phyloP scores from a whole-genome alignment of 192 early-diverging fungal genomes.

The Spizellomyces sp. region DNA sequence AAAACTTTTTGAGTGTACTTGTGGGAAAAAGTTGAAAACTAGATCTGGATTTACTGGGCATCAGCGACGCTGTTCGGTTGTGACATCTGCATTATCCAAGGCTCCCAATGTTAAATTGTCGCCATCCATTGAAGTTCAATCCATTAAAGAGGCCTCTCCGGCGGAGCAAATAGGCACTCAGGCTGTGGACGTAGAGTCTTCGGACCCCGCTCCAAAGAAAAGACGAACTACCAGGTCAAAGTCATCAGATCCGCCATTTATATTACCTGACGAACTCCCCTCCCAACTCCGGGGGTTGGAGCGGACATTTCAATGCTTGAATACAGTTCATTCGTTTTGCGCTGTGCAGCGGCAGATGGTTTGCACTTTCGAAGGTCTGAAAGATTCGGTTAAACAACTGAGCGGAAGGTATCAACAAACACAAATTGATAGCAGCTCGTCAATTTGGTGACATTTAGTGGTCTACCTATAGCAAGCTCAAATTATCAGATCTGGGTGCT shows the following conservation, averaged over 20 bases:
- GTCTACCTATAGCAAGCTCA: constrained; percentile 2
- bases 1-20: constrained; percentile 1
- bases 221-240: no score
- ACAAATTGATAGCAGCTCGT: neutral
- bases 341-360: constrained; percentile 34
- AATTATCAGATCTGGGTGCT: constrained; percentile 23
- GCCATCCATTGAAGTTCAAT: no score
- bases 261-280: constrained; percentile 21
- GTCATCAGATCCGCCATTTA: no score
- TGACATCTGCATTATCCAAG: no score
- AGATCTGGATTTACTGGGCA: neutral
- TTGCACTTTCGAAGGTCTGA: constrained; percentile 27
- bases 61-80: constrained; percentile 3
- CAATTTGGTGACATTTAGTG: neutral
- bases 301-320: constrained; percentile 26
- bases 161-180: neutral
- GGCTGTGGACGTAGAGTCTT: neutral
- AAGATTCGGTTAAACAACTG: constrained; percentile 19
- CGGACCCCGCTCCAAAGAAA: neutral
- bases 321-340: constrained; percentile 37
- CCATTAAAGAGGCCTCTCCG: no score
- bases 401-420: constrained; percentile 19
- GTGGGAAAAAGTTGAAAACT: constrained; percentile 7
- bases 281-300: constrained; percentile 17
- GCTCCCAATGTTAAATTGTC: no score